Percentiles rank a stretch among this genome's conserved stretches.
Conservation (phyloP, 2,329 filamentous ascomycete genomes). For the Stagonosporopsis rhizophila region DNA sequence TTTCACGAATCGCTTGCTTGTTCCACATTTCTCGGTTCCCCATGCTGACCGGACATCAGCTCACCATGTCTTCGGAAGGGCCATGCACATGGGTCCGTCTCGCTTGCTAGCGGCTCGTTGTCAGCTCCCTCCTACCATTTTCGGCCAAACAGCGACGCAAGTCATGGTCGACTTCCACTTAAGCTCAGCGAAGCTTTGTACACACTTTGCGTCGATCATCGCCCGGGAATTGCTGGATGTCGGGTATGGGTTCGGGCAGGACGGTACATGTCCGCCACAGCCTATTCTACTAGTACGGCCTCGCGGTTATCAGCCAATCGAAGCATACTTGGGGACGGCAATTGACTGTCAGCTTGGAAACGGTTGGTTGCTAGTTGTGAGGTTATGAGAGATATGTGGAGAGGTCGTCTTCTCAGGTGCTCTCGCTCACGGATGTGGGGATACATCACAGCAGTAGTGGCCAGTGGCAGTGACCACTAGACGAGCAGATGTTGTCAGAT, state of each 20-base stretch:
- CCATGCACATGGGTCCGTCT: constrained; percentile 5
- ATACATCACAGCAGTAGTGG: constrained; percentile 4
- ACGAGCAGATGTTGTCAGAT: constrained; percentile 5
- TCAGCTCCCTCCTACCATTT: constrained; percentile 1
- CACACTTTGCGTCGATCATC: constrained; percentile 1
- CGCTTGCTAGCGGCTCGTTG: constrained; percentile 7
- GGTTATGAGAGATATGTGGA: constrained; percentile 3
- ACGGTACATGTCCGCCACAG: neutral
- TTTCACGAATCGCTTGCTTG: constrained; percentile 8
- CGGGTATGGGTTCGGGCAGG: neutral
- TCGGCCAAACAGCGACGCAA: constrained; percentile 1
- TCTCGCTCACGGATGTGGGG: constrained; percentile 9
- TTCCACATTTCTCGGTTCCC: constrained; percentile 13
- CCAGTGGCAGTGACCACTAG: neutral
- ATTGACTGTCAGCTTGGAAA: constrained; percentile 1
- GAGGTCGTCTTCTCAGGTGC: neutral
- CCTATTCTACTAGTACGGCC: neutral
- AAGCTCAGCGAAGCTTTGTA: constrained; percentile 11
- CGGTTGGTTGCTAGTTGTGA: constrained; percentile 1
- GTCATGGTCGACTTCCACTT: neutral
- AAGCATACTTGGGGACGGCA: constrained; percentile 1
- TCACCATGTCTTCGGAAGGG: neutral
- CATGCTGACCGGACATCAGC: constrained; percentile 15
- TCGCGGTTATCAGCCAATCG: constrained; percentile 1
- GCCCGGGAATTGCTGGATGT: neutral